Base-by-base conservation (phyloP, 2,329 filamentous ascomycete genomes). In the Trichophyton mentagrophytes region DNA sequence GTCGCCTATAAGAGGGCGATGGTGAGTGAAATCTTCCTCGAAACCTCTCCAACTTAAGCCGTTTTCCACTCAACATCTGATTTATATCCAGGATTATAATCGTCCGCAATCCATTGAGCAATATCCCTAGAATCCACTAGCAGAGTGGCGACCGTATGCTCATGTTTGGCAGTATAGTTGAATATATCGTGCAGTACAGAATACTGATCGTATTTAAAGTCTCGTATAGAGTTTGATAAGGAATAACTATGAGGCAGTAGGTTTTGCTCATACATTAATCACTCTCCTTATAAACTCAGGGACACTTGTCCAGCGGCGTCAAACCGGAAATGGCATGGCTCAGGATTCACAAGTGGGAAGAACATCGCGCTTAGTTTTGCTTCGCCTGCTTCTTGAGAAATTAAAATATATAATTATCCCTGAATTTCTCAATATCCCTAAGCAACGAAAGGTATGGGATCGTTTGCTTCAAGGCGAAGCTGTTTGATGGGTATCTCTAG, bases 61-160 rank as follows among this genome's bases (percentile, higher is more conserved):
- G 63, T 73, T 72, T 72, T 64, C 71, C 70, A 73, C 11, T 58
- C 25, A 17, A 72, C 57, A 60, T 71, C 71, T 1, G 64, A 61
- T 44, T 60, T 9, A 58, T 71, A 68, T 20, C 65, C 67, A 20
- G 57, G 57, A 57, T 65, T 64, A 61, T 70, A 68, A 15, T 57
- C 60, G n/a, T 67, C 63, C 3, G 69, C 62, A 9, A 62, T 62
- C 67, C 68, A 70, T 17, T 67, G 62, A 0, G 61, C 55, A 6
- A 71, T 79, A 2, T 74, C 65, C 61, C 72, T 76, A 61, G 81
- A 82, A 69, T 81, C 79, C 46, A 76, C 76, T 15, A 81, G 59
- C 0, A 13, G 74, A 69, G 30, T 22, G 42, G 11, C 49, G 8
- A 22, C 42, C 5, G 3, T 17, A 9, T 46, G 17, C 17, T 46